Percentiles rank a stretch among this genome's conserved stretches.
Evolutionary conservation across 73 alveolate genomes (phyloP).

Genomic region (Symbiodinium natans): DNA sequence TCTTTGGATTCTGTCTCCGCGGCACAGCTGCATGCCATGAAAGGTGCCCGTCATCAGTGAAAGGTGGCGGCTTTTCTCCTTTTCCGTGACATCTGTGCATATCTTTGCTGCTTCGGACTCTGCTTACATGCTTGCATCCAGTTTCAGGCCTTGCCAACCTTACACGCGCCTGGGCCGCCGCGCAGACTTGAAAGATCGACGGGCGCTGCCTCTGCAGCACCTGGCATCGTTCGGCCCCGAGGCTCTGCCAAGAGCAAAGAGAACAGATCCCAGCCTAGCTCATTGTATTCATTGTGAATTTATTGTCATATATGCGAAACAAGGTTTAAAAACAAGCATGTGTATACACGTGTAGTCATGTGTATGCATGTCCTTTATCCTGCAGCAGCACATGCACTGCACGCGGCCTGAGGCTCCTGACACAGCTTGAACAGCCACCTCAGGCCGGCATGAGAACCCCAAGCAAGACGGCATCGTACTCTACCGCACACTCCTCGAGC

Average conservation of each 20-base stretch:
- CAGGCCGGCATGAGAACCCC: background rate
- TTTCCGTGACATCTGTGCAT: too few species aligned
- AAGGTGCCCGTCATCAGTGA: too few species aligned
- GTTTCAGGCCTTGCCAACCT: slow-evolving; percentile 74
- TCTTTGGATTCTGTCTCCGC: slow-evolving; percentile 70
- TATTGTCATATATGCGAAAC: too few species aligned
- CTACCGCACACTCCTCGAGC: background rate
- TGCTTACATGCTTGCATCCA: too few species aligned
- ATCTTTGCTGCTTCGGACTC: too few species aligned
- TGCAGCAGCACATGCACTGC: background rate
- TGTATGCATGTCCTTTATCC: background rate
- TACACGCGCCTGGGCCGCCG: slow-evolving; percentile 77
- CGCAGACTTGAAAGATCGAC: slow-evolving; percentile 54
- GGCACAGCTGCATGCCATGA: background rate
- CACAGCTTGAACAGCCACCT: background rate
- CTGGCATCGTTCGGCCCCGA: slow-evolving; percentile 3
- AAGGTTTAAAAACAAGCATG: too few species aligned
- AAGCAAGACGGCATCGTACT: background rate
- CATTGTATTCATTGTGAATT: too few species aligned
- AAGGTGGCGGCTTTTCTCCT: too few species aligned
- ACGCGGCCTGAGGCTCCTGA: background rate
- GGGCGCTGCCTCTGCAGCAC: slow-evolving; percentile 66
- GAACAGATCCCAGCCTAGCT: too few species aligned
- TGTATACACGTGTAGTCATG: too few species aligned
- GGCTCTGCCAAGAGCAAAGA: too few species aligned